These are phyloP conservation scores for Verbascum thapsus DNA, from an alignment of 257 asterid genomes.

Conservation along the genomic window DNA sequence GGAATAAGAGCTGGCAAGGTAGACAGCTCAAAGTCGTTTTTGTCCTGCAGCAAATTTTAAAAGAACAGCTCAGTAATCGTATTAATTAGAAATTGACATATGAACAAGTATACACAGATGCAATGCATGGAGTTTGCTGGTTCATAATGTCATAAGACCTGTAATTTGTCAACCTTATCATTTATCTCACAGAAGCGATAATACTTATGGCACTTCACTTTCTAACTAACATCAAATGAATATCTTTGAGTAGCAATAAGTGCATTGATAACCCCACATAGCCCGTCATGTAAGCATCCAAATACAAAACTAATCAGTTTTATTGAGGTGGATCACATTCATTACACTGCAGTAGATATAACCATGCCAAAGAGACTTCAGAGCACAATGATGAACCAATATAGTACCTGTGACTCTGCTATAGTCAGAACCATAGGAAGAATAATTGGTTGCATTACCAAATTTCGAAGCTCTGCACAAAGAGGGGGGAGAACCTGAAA, in stretches of 20 bases:
- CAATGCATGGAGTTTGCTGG: neutral
- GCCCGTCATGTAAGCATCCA: constrained; percentile 8
- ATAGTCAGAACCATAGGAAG: constrained; percentile 98
- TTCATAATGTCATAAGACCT: constrained; percentile 8
- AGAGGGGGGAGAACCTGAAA: constrained; percentile 99
- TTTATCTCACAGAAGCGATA: constrained; percentile 23
- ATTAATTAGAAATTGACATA: constrained; percentile 9
- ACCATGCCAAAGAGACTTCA: constrained; percentile 27
- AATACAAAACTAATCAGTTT: constrained; percentile 15
- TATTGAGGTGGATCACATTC: neutral
- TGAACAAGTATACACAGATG: constrained; percentile 12
- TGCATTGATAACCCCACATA: constrained; percentile 2
- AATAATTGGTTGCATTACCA: constrained; percentile 99
- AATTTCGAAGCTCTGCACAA: constrained; percentile 94
- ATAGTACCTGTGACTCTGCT: constrained; percentile 92
- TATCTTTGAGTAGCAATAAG: neutral
- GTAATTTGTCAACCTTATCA: constrained; percentile 1
- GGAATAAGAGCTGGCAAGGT: constrained; percentile 98
- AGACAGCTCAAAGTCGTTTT: constrained; percentile 88
- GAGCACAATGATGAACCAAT: constrained; percentile 26
- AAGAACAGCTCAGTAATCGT: constrained; percentile 25
- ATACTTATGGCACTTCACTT: constrained; percentile 7
- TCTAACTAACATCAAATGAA: constrained; percentile 16
- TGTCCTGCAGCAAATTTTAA: constrained; percentile 64
- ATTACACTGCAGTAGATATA: constrained; percentile 9